A percentile compares a stretch with the other conserved stretches of the same genome.
Conservation (phyloP, 495 filamentous ascomycete genomes). For the Hypoxylon cercidicola region DNA sequence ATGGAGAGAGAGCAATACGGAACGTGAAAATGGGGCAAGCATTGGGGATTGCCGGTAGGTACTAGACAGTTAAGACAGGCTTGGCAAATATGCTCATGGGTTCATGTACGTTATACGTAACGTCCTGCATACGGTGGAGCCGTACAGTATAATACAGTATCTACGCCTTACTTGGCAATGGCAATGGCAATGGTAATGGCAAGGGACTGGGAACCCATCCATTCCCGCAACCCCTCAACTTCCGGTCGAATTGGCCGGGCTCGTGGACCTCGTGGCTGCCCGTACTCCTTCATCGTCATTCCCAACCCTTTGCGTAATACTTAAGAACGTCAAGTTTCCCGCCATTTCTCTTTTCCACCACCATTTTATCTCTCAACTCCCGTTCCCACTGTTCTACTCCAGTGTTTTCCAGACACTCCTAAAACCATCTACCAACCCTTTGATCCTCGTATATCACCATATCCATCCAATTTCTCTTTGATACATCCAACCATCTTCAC, state of each 20-base stretch:
- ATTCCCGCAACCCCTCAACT: slow-evolving; percentile 35
- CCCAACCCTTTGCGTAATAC: slow-evolving; percentile 30
- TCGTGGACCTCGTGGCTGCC: slow-evolving; percentile 38
- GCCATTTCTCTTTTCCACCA: neutral
- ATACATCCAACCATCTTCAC: neutral
- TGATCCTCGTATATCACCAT: neutral
- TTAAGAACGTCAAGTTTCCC: slow-evolving; percentile 29
- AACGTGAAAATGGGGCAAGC: slow-evolving; percentile 21
- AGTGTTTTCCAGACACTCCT: slow-evolving; percentile 13
- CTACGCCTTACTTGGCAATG: slow-evolving; percentile 1
- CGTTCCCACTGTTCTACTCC: slow-evolving; percentile 6
- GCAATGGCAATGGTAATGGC: too few species aligned
- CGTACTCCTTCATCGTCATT: slow-evolving; percentile 14
- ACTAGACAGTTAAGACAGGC: too few species aligned
- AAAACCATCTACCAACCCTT: neutral
- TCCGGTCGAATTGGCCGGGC: slow-evolving; percentile 39
- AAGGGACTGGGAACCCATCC: slow-evolving; percentile 1
- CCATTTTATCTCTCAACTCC: slow-evolving; percentile 7
- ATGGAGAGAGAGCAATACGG: neutral
- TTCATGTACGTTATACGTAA: neutral
- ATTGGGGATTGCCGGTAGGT: slow-evolving; percentile 24
- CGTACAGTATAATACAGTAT: slow-evolving; percentile 33
- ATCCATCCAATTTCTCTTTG: neutral
- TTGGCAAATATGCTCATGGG: too few species aligned
- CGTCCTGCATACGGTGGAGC: too few species aligned